phyloP scores from a whole-genome alignment of 163 green algal genomes.

The Prototheca wickerhamii region DNA sequence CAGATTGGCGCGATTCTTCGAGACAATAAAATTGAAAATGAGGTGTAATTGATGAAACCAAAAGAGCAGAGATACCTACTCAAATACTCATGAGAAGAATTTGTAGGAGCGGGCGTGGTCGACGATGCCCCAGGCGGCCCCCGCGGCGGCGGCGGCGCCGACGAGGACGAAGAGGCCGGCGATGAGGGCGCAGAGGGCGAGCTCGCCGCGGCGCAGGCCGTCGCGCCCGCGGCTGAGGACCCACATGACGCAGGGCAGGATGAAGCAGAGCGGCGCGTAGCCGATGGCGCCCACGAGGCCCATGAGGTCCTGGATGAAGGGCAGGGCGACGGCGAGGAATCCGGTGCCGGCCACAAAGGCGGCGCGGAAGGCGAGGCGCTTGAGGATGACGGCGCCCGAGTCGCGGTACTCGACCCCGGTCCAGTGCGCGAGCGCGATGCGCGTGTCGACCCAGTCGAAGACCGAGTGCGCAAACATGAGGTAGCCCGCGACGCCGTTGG shows the following conservation, averaged over 20 bases:
- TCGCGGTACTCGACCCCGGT: slow-evolving; percentile 5
- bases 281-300: slow-evolving; percentile 10
- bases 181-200: neutral
- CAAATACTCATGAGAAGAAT: slow-evolving; percentile 2
- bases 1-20: too few species aligned
- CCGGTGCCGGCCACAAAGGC: slow-evolving; percentile 6
- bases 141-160: neutral
- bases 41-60: neutral
- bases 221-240: neutral
- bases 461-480: slow-evolving; percentile 5
- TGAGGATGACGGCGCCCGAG: neutral
- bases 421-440: neutral
- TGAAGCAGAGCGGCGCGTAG: slow-evolving; percentile 15
- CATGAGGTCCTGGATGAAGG: slow-evolving; percentile 13
- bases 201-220: neutral
- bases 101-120: neutral
- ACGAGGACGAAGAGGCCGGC: neutral
- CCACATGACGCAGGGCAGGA: slow-evolving; percentile 14
- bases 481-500: slow-evolving; percentile 7
- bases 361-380: slow-evolving; percentile 11
- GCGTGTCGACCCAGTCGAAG: slow-evolving; percentile 3
- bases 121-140: neutral
- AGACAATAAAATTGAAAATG: too few species aligned
- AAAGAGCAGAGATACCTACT: neutral
- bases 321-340: slow-evolving; percentile 5